These are phyloP conservation scores for Epichloe gansuensis DNA, from an alignment of 2,329 filamentous ascomycete species.

Conservation along the genomic window DNA sequence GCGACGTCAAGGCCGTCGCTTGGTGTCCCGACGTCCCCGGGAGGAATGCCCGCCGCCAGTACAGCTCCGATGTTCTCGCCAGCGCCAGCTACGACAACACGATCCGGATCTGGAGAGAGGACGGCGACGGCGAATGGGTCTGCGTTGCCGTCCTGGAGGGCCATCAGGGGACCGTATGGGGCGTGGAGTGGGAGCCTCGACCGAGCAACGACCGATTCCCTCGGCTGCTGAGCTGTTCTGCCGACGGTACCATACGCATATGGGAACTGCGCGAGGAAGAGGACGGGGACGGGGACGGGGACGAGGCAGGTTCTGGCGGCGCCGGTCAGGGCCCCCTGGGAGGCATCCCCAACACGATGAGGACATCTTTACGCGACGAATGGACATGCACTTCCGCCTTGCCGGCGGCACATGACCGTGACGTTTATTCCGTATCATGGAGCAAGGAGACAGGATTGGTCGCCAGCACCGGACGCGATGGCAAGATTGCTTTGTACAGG, in stretches of 20 bases:
- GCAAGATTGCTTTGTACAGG: conserved; percentile 64
- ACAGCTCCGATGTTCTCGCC: conserved; percentile 60
- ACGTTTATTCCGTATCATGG: conserved; percentile 79
- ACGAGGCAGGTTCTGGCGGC: conserved; percentile 12
- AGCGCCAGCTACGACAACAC: conserved; percentile 93
- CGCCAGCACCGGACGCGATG: conserved; percentile 83
- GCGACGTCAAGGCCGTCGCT: conserved; percentile 84
- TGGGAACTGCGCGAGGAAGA: conserved; percentile 57
- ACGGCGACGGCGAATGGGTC: conserved; percentile 80
- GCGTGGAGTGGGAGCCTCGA: conserved; percentile 55
- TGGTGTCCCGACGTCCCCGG: conserved; percentile 68
- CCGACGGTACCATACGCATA: conserved; percentile 66
- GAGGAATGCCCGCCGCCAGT: conserved; percentile 31
- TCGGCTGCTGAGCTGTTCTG: conserved; percentile 69
- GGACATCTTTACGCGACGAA: conserved; percentile 61
- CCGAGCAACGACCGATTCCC: conserved; percentile 33
- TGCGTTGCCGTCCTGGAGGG: conserved; percentile 73
- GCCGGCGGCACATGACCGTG: conserved; percentile 61
- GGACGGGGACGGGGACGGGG: conserved; percentile 25
- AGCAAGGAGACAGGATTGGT: conserved; percentile 63
- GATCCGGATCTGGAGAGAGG: conserved; percentile 78
- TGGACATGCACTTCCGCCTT: conserved; percentile 72
- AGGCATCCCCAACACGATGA: conserved; percentile 81
- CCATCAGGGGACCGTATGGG: conserved; percentile 83
- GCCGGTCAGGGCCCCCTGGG: conserved; percentile 30